Percentiles rank a stretch among this genome's conserved stretches.
Evolutionary conservation across 352 stramenopile species (phyloP).

Genomic region (Aphanomyces cochlioides): DNA sequence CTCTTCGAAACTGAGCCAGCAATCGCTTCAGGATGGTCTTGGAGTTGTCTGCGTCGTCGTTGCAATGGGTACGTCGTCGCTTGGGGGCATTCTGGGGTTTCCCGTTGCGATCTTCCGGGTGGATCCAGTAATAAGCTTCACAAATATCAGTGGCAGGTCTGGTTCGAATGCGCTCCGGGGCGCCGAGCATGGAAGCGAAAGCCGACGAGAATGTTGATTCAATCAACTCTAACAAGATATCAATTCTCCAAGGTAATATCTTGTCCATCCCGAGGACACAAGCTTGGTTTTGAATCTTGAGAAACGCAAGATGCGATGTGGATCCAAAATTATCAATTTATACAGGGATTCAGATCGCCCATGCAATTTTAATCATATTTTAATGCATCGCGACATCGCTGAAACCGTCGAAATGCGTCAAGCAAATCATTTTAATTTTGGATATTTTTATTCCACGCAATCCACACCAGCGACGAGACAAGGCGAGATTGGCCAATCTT

Average conservation of each 20-base stretch:
- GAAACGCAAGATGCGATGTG: neutral
- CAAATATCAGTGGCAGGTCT: neutral
- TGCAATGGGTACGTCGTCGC: neutral
- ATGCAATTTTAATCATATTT: neutral
- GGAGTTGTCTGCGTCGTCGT: neutral
- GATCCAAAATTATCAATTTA: neutral
- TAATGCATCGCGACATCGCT: neutral
- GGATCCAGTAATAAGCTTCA: neutral
- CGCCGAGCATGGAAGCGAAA: neutral
- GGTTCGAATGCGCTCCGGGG: neutral
- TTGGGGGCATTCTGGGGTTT: neutral
- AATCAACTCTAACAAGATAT: neutral
- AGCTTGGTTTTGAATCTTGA: neutral
- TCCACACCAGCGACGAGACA: slow-evolving; percentile 6
- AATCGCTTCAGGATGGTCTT: neutral
- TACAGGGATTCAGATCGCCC: neutral
- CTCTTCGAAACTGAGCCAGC: no score
- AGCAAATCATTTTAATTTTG: neutral
- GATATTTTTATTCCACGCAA: neutral
- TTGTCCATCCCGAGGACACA: neutral
- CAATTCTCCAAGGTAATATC: neutral
- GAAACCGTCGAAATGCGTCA: neutral
- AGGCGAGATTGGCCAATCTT: no score
- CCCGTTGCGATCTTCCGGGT: neutral
- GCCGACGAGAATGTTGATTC: neutral